Base-by-base conservation (phyloP, 345 rosid species). In the Eutrema japonicum region DNA sequence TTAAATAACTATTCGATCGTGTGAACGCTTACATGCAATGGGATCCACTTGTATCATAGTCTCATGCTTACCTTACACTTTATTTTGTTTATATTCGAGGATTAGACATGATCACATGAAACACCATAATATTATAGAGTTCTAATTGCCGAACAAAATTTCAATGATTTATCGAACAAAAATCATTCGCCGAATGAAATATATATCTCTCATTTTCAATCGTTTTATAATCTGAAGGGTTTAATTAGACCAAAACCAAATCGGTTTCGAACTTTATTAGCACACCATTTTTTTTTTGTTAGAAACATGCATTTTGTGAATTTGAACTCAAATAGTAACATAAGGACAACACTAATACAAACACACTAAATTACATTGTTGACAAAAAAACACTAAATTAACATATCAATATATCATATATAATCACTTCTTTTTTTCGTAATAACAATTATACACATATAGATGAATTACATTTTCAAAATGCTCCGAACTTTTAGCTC, bases 21-120 rank as follows among this genome's bases (percentile, higher is more conserved):
- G 66, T 63, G 79, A 76, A 76, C 65, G 29, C 51, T 9, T 56
- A 11, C 48, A 4, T 47, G 66, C 41, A 54, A 8, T 42, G 26
- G 71, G 76, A 26, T 48, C 75, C 76, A 64, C 40, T 70, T 56
- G 52, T 64, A 51, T 38, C 66, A 1, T 35, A 73, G 55, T 41
- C 5, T 56, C 77, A 48, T 65, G 65, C 29, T 35, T 38, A 52
- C 54, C n/a, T n/a, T 36, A 48, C 43, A 71, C 16, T 2, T 35
- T 54, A 5, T 43, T 9, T 42, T 3, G 33, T 38, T 54, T 40
- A 18, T 32, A 29, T 62, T 22, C 40, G 35, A 13, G 43, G 51
- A 61, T 27, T 27, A 59, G 6, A 42, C 16, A 37, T 46, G 29
- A 14, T 22, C 26, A 42, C 16, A 37, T 35, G 29, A 14, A n/a